Evolutionary conservation across 2,329 filamentous ascomycete genomes (phyloP).

Genomic region (Aspergillus puulaauensis): DNA sequence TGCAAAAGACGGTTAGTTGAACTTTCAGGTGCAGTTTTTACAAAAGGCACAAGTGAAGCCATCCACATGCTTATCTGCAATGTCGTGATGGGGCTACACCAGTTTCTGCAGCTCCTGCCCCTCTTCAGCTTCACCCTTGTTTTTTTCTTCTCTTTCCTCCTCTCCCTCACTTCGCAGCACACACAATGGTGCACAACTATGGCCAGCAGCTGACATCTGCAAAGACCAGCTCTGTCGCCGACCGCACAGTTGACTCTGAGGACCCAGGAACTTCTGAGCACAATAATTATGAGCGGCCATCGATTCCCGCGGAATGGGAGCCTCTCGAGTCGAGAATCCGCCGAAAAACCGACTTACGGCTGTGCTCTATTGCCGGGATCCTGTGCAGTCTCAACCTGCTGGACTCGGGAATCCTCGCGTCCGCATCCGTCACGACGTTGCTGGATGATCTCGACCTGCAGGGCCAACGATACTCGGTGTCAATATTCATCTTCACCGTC

Average conservation of each 20-base stretch:
- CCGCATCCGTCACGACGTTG: conserved; percentile 69
- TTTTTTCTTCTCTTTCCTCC: not conserved
- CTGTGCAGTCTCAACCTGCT: conserved; percentile 68
- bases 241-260: not conserved
- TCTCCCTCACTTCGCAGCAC: not conserved
- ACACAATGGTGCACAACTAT: conserved; percentile 2
- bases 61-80: not conserved
- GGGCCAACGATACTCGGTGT: conserved; percentile 66
- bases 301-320: conserved; percentile 18
- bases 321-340: conserved; percentile 51
- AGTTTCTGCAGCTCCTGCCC: not conserved
- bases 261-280: not conserved
- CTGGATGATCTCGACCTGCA: conserved; percentile 62
- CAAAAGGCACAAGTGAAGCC: not conserved
- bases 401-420: conserved; percentile 69
- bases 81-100: not conserved
- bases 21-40: not conserved
- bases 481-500: conserved; percentile 73
- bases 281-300: not conserved
- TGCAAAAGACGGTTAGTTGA: not conserved
- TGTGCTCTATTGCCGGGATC: conserved; percentile 71
- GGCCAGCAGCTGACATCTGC: not conserved
- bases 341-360: conserved; percentile 64
- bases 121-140: not conserved
- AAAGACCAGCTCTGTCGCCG: not conserved